Evolutionary conservation across 495 filamentous ascomycete genomes (phyloP).

Genomic region (Viridothelium virens): DNA sequence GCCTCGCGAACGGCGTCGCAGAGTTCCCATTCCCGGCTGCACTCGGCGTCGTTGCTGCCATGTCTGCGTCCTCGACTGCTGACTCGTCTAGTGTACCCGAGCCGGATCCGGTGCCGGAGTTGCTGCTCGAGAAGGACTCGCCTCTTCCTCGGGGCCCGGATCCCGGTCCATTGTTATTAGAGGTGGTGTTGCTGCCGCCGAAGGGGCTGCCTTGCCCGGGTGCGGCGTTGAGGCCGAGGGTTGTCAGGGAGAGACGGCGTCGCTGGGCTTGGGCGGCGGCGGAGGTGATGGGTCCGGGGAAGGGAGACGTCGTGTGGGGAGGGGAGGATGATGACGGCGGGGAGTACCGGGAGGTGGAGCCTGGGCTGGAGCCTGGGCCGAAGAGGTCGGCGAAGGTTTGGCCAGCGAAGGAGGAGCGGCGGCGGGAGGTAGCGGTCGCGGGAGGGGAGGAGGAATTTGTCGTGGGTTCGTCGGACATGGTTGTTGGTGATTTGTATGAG

Average conservation of each 20-base stretch:
- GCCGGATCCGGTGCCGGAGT: constrained; percentile 48
- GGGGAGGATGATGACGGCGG: constrained; percentile 14
- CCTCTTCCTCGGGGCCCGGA: constrained; percentile 36
- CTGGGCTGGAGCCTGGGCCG: constrained; percentile 20
- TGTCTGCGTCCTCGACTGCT: constrained; percentile 73
- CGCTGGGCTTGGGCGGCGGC: constrained; percentile 58
- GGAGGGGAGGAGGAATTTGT: constrained; percentile 19
- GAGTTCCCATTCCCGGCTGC: constrained; percentile 42
- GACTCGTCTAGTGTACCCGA: constrained; percentile 57
- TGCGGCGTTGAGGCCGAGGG: constrained; percentile 74
- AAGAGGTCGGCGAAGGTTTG: constrained; percentile 36
- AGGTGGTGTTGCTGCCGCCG: constrained; percentile 32
- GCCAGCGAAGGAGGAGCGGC: constrained; percentile 35
- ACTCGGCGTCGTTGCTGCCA: constrained; percentile 26
- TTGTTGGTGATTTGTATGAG: neutral
- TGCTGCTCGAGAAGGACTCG: constrained; percentile 62
- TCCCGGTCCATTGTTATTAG: neutral
- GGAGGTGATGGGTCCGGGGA: constrained; percentile 58
- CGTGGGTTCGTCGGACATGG: constrained; percentile 26
- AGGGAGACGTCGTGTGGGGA: constrained; percentile 32
- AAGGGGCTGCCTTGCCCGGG: constrained; percentile 55
- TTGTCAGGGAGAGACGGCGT: constrained; percentile 81
- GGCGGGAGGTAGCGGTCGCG: constrained; percentile 24
- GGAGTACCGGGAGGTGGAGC: constrained; percentile 12
- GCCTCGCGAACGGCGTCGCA: constrained; percentile 68